Conservation (phyloP, 176 grass and related monocot genomes). For the Oropetium thomaeum region DNA sequence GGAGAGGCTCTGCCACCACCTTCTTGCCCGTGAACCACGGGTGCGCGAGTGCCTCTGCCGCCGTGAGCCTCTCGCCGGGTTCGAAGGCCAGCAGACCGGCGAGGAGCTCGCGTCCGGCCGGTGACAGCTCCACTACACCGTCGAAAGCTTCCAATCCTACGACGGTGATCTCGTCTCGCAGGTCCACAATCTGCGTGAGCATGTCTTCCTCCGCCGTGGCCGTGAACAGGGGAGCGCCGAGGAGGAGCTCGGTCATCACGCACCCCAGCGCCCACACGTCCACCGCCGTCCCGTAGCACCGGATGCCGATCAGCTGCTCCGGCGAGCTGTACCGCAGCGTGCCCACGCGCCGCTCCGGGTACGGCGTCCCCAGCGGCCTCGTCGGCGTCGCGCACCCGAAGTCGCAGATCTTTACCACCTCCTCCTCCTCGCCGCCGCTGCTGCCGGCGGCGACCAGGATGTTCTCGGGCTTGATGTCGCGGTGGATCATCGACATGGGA, state of each 20-base stretch:
- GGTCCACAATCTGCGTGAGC: neutral
- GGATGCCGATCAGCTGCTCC: neutral
- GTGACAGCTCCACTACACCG: neutral
- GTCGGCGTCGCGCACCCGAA: slow-evolving; percentile 10
- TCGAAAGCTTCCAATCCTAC: neutral
- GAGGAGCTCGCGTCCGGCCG: neutral
- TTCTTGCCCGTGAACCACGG: neutral
- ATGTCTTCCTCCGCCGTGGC: slow-evolving; percentile 5
- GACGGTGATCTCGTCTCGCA: neutral
- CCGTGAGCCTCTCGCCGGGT: neutral
- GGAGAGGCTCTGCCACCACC: neutral
- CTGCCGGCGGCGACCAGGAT: neutral
- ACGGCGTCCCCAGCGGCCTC: neutral
- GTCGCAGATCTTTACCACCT: slow-evolving; percentile 38
- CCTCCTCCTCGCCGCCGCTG: too few species aligned
- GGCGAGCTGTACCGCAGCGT: slow-evolving; percentile 3
- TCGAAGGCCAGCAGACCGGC: neutral
- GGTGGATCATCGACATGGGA: neutral
- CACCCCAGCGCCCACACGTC: slow-evolving; percentile 19
- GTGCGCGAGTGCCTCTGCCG: neutral
- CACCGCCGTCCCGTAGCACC: neutral
- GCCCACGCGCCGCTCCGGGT: neutral
- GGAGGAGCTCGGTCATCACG: slow-evolving; percentile 9
- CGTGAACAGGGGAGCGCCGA: slow-evolving; percentile 11
- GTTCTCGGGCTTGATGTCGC: neutral